Percentiles rank a stretch among this genome's conserved stretches.
Evolutionary conservation across 108 stramenopile species (phyloP).

Genomic region (Skeletonema grethae): DNA sequence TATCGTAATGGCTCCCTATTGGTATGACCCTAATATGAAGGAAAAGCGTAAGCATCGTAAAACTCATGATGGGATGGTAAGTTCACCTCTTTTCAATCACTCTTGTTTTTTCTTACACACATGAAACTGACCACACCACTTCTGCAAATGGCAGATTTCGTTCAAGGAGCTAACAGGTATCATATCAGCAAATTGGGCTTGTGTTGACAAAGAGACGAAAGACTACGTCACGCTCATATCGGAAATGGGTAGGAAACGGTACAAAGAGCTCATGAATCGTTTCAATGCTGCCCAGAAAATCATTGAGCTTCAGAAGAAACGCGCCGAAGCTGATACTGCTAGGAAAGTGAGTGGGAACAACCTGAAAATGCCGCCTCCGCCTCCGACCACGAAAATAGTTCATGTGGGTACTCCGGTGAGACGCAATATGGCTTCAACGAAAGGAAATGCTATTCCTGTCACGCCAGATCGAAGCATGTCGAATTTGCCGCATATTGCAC

Average conservation of each 20-base stretch:
- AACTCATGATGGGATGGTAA: conserved; percentile 46
- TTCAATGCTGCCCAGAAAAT: conserved; percentile 43
- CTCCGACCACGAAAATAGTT: not conserved
- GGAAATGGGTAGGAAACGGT: conserved; percentile 36
- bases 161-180: conserved; percentile 43
- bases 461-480: conserved; percentile 27
- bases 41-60: conserved; percentile 47
- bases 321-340: not conserved
- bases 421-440: not conserved
- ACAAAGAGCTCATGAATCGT: conserved; percentile 24
- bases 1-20: conserved; percentile 30
- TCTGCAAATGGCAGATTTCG: conserved; percentile 18
- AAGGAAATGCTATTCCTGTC: not conserved
- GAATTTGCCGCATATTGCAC: conserved; percentile 6
- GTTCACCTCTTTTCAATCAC: not conserved
- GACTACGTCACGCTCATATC: conserved; percentile 33
- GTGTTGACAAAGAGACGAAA: conserved; percentile 38
- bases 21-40: conserved; percentile 45
- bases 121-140: not conserved
- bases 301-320: conserved; percentile 21
- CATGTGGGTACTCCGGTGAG: not conserved
- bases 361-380: not conserved
- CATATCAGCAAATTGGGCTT: conserved; percentile 45
- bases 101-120: not conserved
- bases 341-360: not conserved